Conservation (phyloP, 768 basidiomycete genomes). For the Amanita rubescens region DNA sequence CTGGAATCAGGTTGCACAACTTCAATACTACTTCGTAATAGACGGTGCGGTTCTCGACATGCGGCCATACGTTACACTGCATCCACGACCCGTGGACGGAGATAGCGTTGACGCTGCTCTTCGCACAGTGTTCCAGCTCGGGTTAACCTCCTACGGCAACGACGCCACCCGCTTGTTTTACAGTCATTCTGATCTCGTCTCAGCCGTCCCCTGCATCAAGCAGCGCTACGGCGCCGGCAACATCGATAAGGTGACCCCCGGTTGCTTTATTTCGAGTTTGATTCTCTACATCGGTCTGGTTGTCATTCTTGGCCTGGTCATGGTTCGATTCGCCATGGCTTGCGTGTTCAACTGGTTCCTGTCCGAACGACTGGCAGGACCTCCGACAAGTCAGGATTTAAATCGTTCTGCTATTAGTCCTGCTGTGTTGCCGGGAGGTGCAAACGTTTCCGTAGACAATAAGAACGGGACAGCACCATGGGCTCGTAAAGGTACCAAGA, state of each 20-base stretch:
- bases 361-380: slow-evolving; percentile 71
- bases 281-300: slow-evolving; percentile 87
- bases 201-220: slow-evolving; percentile 72
- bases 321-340: slow-evolving; percentile 93
- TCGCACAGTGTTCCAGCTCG: slow-evolving; percentile 56
- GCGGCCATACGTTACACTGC: slow-evolving; percentile 72
- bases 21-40: slow-evolving; percentile 75
- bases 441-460: slow-evolving; percentile 91
- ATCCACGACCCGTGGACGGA: slow-evolving; percentile 55
- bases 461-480: slow-evolving; percentile 90
- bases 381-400: slow-evolving; percentile 64
- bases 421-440: slow-evolving; percentile 93
- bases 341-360: slow-evolving; percentile 97
- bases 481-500: slow-evolving; percentile 56
- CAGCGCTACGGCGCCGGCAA: slow-evolving; percentile 88
- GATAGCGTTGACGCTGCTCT: slow-evolving; percentile 82
- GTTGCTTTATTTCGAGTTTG: slow-evolving; percentile 86
- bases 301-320: slow-evolving; percentile 84
- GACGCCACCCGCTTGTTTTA: slow-evolving; percentile 89
- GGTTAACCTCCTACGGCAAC: slow-evolving; percentile 54
- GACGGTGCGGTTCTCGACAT: slow-evolving; percentile 95
- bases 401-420: slow-evolving; percentile 86
- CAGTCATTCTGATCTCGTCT: slow-evolving; percentile 54
- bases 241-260: slow-evolving; percentile 95
- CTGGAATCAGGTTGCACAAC: slow-evolving; percentile 79